These are phyloP conservation scores for Eucalyptus urophylla DNA, from an alignment of 345 rosid species.

Conservation along the genomic window DNA sequence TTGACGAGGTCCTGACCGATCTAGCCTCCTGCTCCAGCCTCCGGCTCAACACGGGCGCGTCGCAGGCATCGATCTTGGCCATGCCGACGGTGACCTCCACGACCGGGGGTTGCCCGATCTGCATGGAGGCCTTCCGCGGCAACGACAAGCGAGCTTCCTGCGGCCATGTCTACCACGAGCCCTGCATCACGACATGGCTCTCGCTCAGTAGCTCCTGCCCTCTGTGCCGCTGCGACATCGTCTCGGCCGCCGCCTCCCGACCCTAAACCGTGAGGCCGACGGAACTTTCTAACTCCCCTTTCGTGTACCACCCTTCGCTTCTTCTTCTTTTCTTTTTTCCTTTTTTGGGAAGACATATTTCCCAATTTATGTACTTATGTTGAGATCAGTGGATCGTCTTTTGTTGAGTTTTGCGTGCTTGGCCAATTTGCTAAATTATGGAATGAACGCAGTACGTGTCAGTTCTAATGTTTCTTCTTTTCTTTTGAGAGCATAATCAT, in stretches of 20 bases:
- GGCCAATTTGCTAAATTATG: background rate
- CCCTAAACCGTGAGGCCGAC: background rate
- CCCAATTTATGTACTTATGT: background rate
- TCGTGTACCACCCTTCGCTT: background rate
- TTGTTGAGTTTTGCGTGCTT: background rate
- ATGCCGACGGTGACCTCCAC: background rate
- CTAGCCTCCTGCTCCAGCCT: background rate
- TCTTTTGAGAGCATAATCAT: background rate
- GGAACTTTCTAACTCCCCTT: background rate
- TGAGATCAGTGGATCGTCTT: background rate
- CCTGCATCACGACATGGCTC: constrained; percentile 10
- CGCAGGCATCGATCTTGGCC: background rate
- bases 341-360: background rate
- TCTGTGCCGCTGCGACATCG: constrained; percentile 3
- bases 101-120: background rate
- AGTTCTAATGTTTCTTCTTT: background rate
- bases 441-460: accelerated
- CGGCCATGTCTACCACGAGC: constrained; percentile 11
- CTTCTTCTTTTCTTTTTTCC: background rate
- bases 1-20: background rate
- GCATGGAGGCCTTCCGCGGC: constrained; percentile 1
- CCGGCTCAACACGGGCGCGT: background rate
- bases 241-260: background rate
- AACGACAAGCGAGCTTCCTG: background rate
- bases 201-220: constrained; percentile 5